These are phyloP conservation scores for Hypoxylon sp. DNA, from an alignment of 2,329 filamentous ascomycete genomes.

Conservation along the genomic window DNA sequence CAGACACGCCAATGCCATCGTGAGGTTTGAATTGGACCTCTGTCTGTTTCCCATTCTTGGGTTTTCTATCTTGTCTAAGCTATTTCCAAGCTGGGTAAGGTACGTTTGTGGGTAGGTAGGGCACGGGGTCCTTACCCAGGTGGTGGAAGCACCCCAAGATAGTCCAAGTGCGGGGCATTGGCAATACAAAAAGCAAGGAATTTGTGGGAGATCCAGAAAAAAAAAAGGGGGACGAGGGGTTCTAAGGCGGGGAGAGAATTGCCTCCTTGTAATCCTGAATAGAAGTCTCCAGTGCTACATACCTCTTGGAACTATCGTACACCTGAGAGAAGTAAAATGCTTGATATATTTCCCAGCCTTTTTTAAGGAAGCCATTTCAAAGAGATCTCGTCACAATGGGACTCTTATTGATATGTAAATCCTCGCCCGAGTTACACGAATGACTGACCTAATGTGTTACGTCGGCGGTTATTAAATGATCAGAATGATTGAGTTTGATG, in stretches of 20 bases:
- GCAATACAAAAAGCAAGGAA: conserved; percentile 43
- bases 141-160: conserved; percentile 40
- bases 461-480: conserved; percentile 33
- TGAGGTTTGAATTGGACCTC: conserved; percentile 19
- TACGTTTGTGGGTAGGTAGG: conserved; percentile 28
- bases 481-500: conserved; percentile 25
- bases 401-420: not conserved
- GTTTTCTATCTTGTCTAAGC: conserved; percentile 10
- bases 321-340: conserved; percentile 16
- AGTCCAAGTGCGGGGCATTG: conserved; percentile 45
- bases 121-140: conserved; percentile 24
- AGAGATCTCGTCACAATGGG: not conserved
- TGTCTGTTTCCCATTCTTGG: conserved; percentile 5
- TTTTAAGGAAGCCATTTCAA: conserved; percentile 9
- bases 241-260: conserved; percentile 29
- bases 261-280: conserved; percentile 2
- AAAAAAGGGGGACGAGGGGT: conserved; percentile 42
- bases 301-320: conserved; percentile 10
- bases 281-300: not conserved
- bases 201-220: conserved; percentile 42
- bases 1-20: conserved; percentile 5
- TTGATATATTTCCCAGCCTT: conserved; percentile 32
- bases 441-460: conserved; percentile 27
- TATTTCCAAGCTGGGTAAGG: conserved; percentile 24
- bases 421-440: conserved; percentile 30